Evolutionary conservation across 306 rosid species (phyloP).

Genomic region (Macrotyloma uniflorum): DNA sequence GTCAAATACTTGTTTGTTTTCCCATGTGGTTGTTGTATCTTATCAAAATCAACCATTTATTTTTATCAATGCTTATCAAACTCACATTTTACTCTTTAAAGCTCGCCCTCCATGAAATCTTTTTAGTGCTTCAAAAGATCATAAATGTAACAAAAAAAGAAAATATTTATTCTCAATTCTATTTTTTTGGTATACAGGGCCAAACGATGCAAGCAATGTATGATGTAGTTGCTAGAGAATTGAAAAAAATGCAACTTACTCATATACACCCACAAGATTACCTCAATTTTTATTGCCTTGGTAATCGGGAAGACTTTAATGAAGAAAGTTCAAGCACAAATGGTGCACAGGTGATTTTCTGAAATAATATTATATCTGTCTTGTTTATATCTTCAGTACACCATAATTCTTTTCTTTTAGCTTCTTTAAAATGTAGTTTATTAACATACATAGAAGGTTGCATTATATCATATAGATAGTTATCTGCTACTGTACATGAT

Average conservation of each 20-base stretch:
- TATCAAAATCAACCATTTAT: conserved; percentile 12
- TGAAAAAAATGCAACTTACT: conserved; percentile 52
- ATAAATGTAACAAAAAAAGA: neutral
- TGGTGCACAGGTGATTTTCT: conserved; percentile 59
- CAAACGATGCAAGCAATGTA: conserved; percentile 95
- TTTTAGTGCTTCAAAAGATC: conserved; percentile 24
- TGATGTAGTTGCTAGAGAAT: conserved; percentile 60
- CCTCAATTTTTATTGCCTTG: conserved; percentile 96
- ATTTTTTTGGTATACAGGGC: conserved; percentile 51
- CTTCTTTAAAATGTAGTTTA: conserved; percentile 28
- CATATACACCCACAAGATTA: conserved; percentile 66
- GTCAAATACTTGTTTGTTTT: conserved; percentile 10
- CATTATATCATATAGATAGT: neutral
- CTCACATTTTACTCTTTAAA: conserved; percentile 5
- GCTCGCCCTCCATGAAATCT: neutral
- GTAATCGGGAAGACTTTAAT: conserved; percentile 67
- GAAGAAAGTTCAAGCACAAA: conserved; percentile 47
- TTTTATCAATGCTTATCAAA: conserved; percentile 10
- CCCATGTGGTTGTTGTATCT: conserved; percentile 16
- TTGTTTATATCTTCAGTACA: neutral
- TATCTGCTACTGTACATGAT: neutral
- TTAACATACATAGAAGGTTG: conserved; percentile 10
- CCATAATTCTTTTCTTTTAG: conserved; percentile 17
- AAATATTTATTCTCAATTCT: conserved; percentile 23
- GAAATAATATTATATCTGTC: neutral